Percentiles rank a stretch among this genome's conserved stretches.
phyloP scores from a whole-genome alignment of 139 green algal species.

The Eudorina sp. region DNA sequence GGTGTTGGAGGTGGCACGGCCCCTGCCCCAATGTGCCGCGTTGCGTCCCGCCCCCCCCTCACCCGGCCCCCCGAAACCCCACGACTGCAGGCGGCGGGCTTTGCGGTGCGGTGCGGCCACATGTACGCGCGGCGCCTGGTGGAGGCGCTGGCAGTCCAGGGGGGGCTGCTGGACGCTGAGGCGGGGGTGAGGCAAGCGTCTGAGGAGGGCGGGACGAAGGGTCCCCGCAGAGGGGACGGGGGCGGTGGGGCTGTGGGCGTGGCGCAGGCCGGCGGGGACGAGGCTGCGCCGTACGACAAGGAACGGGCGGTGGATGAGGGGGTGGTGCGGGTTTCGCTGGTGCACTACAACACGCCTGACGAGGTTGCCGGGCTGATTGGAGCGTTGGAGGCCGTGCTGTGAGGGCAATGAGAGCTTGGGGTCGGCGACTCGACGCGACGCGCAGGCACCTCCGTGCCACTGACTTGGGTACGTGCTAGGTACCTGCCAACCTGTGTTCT shows the following conservation, averaged over 20 bases:
- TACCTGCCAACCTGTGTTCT: no score
- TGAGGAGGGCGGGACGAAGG: not conserved
- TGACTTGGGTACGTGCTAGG: no score
- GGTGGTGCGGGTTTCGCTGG: slow-evolving; percentile 65
- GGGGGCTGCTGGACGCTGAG: not conserved
- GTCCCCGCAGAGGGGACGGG: no score
- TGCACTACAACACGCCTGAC: slow-evolving; percentile 72
- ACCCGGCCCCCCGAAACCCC: no score
- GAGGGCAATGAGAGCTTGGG: no score
- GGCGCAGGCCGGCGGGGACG: not conserved
- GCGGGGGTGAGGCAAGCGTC: not conserved
- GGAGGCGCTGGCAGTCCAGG: slow-evolving; percentile 36
- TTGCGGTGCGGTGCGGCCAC: slow-evolving; percentile 64
- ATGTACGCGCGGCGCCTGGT: slow-evolving; percentile 63
- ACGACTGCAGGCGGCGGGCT: slow-evolving; percentile 30
- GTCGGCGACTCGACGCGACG: no score
- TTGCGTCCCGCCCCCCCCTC: no score
- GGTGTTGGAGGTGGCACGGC: no score
- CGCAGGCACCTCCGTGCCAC: no score
- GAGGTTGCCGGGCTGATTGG: slow-evolving; percentile 59
- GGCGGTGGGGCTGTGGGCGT: not conserved
- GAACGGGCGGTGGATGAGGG: slow-evolving; percentile 48
- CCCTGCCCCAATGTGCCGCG: no score
- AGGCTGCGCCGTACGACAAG: not conserved
- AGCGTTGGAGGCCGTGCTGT: slow-evolving; percentile 44